Conservation (phyloP, 371 early-diverging fungal species). For the Coemansia sp. region DNA sequence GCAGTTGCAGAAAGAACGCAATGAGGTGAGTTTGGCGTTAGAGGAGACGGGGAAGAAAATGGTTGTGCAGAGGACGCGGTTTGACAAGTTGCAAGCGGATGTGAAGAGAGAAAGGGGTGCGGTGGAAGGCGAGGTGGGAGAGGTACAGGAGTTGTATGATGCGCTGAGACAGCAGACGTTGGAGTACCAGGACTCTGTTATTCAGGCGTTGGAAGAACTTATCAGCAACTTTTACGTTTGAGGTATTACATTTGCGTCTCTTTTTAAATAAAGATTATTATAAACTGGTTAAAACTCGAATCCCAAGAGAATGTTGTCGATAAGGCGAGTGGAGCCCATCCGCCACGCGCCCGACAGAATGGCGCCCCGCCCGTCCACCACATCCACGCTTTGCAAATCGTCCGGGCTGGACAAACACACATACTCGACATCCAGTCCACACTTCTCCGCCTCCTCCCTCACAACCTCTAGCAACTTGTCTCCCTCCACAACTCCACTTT, state of each 20-base stretch:
- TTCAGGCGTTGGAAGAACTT: conserved; percentile 45
- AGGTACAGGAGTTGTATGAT: conserved; percentile 40
- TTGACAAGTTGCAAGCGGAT: conserved; percentile 27
- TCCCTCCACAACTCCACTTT: conserved; percentile 55
- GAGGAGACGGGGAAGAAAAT: conserved; percentile 32
- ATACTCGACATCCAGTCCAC: conserved; percentile 74
- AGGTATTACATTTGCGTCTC: neutral
- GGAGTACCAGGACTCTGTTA: conserved; percentile 48
- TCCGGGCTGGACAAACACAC: conserved; percentile 75
- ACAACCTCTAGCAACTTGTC: conserved; percentile 57
- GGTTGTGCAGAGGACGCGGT: conserved; percentile 31
- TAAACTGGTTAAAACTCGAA: conserved; percentile 31
- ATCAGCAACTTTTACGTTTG: conserved; percentile 34
- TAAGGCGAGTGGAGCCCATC: conserved; percentile 87
- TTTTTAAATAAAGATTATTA: neutral
- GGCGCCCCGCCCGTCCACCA: conserved; percentile 61
- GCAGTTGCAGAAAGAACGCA: conserved; percentile 41
- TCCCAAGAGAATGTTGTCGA: conserved; percentile 85
- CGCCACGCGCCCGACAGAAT: conserved; percentile 87
- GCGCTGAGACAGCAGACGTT: conserved; percentile 45
- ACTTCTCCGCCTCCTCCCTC: conserved; percentile 49
- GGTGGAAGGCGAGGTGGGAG: conserved; percentile 36
- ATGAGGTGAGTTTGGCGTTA: conserved; percentile 20
- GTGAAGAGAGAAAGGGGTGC: conserved; percentile 32
- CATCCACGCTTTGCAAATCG: conserved; percentile 63